These are phyloP conservation scores for Candida insectorum DNA, from an alignment of 805 yeast genomes.

Conservation along the genomic window DNA sequence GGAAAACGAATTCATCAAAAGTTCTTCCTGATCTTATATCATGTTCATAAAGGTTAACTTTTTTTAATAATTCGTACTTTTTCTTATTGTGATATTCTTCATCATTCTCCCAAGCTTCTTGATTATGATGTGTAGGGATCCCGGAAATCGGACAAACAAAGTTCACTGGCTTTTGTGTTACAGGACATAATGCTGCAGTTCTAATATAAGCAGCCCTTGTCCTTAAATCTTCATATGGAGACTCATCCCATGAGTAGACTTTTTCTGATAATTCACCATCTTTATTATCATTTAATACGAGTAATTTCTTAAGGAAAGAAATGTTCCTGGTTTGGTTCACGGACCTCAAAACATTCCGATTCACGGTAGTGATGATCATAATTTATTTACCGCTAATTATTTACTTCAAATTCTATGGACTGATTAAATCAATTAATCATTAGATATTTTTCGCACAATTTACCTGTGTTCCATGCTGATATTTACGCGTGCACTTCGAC, in stretches of 20 bases:
- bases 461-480: background rate
- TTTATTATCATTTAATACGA: constrained; percentile 31
- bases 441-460: background rate
- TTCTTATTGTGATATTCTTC: constrained; percentile 63
- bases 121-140: constrained; percentile 91
- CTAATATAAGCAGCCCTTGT: constrained; percentile 89
- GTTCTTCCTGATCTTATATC: constrained; percentile 91
- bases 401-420: no score
- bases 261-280: constrained; percentile 24
- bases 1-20: constrained; percentile 95
- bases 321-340: constrained; percentile 19
- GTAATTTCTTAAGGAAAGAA: constrained; percentile 37
- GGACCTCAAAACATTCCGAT: constrained; percentile 1
- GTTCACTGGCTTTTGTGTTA: constrained; percentile 73
- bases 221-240: constrained; percentile 84
- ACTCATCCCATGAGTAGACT: constrained; percentile 74
- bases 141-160: constrained; percentile 93
- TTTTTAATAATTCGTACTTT: constrained; percentile 70
- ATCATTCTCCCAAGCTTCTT: constrained; percentile 86
- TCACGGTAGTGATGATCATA: background rate
- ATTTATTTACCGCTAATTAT: no score
- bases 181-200: constrained; percentile 87
- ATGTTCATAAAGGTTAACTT: constrained; percentile 90
- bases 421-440: no score
- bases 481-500: constrained; percentile 3